Evolutionary conservation across 1,139 yeast species (phyloP), one percentile per base, ranked within the genome.

Genomic region (Protomyces arabidopsidicola): DNA sequence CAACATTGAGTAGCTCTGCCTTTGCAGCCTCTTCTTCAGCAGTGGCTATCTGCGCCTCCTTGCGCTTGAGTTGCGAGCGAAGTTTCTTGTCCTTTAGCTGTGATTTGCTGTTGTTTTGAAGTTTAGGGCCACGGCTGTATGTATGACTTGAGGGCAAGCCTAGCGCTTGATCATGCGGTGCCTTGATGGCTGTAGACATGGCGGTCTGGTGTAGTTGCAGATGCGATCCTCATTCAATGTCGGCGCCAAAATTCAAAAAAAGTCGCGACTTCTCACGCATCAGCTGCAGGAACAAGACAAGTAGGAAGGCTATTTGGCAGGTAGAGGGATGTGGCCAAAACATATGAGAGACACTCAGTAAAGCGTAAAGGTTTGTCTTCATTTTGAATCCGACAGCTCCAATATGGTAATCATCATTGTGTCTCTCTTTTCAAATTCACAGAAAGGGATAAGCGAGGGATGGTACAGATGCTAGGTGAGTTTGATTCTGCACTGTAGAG

Each of bases 1-100:
- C 97, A 69, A 88, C 89, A 57, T 90, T 78, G 69, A 95, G 80
- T 72, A 89, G 81, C 70, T 93, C 97, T 0, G 97, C 89, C 6
- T 88, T 85, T 27, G 91, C 89, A 1, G 97, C 97, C 16, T 90
- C 82, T 68, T 81, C 78, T 22, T 89, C 83, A 0, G 97, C 96
- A 18, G 53, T 42, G 68, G 84, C 83, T 74, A 88, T 89, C 70
- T 86, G 86, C 60, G 81, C 80, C 71, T 93, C 96, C 65, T 86
- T 76, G 70, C 83, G 81, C 70, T 84, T 83, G 71, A 90, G 74
- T 31, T 85, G 84, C 16, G 87, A 83, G 73, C 83, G 82, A 61
- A 88, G 77, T 71, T 84, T 84, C 71, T 80, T 81, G 74, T 87
- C 88, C 72, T 81, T 84, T 65, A 81, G 65, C 60, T 68, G 20